These are phyloP conservation scores for Teunomyces lycoperdinae DNA, from an alignment of 805 yeast species.

Conservation along the genomic window DNA sequence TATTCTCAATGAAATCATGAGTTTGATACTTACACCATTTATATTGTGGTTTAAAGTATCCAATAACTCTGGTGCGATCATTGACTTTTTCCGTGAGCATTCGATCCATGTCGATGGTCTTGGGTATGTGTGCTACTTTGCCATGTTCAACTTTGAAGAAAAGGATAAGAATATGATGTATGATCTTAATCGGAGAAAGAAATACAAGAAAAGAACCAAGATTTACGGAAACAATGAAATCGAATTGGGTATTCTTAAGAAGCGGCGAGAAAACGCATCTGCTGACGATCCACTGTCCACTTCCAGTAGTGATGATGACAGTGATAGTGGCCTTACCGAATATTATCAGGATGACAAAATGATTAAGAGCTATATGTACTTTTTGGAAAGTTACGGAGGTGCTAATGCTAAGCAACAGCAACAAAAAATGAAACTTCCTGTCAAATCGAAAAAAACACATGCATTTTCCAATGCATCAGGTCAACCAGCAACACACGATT, in stretches of 20 bases:
- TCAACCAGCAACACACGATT: neutral
- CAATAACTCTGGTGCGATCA: constrained; percentile 64
- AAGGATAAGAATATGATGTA: constrained; percentile 46
- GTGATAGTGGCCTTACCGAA: constrained; percentile 28
- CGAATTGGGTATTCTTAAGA: constrained; percentile 16
- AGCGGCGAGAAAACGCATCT: constrained; percentile 6
- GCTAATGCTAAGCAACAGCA: constrained; percentile 9
- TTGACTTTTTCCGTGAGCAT: constrained; percentile 88
- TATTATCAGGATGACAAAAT: constrained; percentile 75
- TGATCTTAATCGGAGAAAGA: constrained; percentile 21
- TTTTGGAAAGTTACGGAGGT: constrained; percentile 73
- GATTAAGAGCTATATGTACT: constrained; percentile 87
- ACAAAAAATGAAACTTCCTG: neutral
- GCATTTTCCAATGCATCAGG: neutral
- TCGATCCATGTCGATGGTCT: constrained; percentile 91
- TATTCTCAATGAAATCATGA: constrained; percentile 72
- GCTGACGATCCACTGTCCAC: constrained; percentile 10
- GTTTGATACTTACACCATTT: constrained; percentile 83
- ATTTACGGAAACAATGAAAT: constrained; percentile 10
- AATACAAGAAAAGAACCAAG: constrained; percentile 12
- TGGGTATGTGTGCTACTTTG: constrained; percentile 92
- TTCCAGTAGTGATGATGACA: constrained; percentile 17
- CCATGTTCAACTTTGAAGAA: constrained; percentile 82
- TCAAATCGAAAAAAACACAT: neutral
- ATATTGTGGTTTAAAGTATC: constrained; percentile 86